Evolutionary conservation across 441 rosid species (phyloP), one percentile per base, ranked within the genome.

Genomic region (Adansonia gregorii): DNA sequence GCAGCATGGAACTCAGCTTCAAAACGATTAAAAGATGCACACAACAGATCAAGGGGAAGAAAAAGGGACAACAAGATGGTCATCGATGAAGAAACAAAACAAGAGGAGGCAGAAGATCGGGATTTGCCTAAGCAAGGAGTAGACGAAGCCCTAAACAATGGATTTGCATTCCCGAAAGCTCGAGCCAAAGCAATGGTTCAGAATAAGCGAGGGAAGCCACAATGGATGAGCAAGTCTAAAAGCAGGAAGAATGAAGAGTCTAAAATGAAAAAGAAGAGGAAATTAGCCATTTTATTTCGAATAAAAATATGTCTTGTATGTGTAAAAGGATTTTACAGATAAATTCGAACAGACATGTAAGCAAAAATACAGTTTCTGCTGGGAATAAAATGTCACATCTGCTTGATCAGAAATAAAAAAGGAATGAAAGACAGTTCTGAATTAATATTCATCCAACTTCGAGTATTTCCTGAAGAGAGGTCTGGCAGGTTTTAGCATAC

Each of bases 1-100:
- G 86, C 67, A 14, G 83, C 81, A 76, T 74, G 80, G 43, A 76
- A 80, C 31, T 63, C 77, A 12, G 86, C 85, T n/a, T 61, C 83
- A 52, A 74, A 61, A 11, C 85, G 85, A 74, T 66, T 83, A 79
- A 79, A 75, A 51, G 82, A 81, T 31, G 31, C 67, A 22, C 31
- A 24, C 14, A 77, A 14, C 46, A 67, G 68, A 68, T 31, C 72
- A 6, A 74, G 63, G 39, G 76, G 65, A 39, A 72, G 9, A 15
- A 74, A 3, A 65, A 8, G 72, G 31, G 80, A 61, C 4, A 59
- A 19, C 60, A 67, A 63, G 17, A 71, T 39, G 10, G 1, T 71
- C 7, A 69, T 1, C n/a, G 12, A 58, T 56, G 72, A 51, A 58
- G 41, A 67, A 59, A 49, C 11, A 17, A 24, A 45, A 56, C 59